phyloP scores from a whole-genome alignment of 306 rosid genomes.

The Elaeagnus macrophylla region DNA sequence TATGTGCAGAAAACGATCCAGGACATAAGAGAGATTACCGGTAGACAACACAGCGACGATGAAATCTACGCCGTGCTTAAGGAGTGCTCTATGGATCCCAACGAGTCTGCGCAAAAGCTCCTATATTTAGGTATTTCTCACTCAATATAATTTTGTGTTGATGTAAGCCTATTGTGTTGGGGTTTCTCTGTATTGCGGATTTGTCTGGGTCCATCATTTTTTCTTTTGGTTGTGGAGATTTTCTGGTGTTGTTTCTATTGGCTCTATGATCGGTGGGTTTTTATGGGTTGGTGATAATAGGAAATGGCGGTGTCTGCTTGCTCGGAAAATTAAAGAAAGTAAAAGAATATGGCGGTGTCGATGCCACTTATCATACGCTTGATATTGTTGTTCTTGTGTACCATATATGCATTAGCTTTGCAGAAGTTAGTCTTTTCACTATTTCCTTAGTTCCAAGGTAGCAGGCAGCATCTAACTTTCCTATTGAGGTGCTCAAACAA shows the following conservation, averaged over 20 bases:
- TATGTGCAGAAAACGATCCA: constrained; percentile 45
- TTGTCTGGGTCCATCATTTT: background rate
- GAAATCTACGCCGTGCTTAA: constrained; percentile 65
- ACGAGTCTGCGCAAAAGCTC: constrained; percentile 74
- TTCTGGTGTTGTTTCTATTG: background rate
- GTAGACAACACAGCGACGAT: constrained; percentile 72
- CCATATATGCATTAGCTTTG: too few relatives aligned
- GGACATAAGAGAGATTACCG: constrained; percentile 70
- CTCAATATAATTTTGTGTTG: background rate
- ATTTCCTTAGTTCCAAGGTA: too few relatives aligned
- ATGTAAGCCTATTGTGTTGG: constrained; percentile 8
- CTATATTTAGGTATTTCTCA: constrained; percentile 26
- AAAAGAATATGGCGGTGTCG: too few relatives aligned
- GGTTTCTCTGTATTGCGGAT: constrained; percentile 10
- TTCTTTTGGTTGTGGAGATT: constrained; percentile 1
- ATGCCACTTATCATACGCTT: too few relatives aligned
- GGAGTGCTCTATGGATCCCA: constrained; percentile 82
- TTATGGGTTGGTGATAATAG: constrained; percentile 14
- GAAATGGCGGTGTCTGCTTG: too few relatives aligned
- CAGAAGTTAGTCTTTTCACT: too few relatives aligned
- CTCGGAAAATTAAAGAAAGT: too few relatives aligned
- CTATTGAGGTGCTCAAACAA: too few relatives aligned
- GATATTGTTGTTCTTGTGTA: too few relatives aligned
- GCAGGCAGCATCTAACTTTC: too few relatives aligned
- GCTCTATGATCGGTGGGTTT: constrained; percentile 25